These are phyloP conservation scores for Saprolegnia diclina DNA, from an alignment of 352 stramenopile genomes.

Conservation along the genomic window DNA sequence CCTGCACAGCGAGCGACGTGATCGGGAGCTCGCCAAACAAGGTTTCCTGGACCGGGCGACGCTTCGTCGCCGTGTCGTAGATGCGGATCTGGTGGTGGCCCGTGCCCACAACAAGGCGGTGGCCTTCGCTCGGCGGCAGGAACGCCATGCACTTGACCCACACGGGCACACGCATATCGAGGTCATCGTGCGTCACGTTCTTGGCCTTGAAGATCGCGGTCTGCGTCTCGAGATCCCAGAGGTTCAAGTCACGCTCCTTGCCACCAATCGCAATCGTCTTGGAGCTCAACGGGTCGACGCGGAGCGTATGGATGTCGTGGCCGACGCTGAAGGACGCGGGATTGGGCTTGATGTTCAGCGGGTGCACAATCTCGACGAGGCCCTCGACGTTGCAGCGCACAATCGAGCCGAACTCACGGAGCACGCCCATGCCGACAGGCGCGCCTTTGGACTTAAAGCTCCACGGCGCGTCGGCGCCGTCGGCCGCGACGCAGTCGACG, in stretches of 20 bases:
- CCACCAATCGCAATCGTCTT: slow-evolving; percentile 66
- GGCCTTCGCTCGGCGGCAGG: slow-evolving; percentile 48
- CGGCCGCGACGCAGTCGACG: slow-evolving; percentile 52
- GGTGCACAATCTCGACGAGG: slow-evolving; percentile 27
- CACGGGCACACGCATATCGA: slow-evolving; percentile 85
- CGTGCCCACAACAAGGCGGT: slow-evolving; percentile 69
- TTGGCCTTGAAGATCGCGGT: slow-evolving; percentile 73
- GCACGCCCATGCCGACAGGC: slow-evolving; percentile 51
- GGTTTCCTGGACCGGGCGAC: slow-evolving; percentile 61
- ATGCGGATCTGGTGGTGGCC: slow-evolving; percentile 73
- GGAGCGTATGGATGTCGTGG: slow-evolving; percentile 46
- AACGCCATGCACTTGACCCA: slow-evolving; percentile 82
- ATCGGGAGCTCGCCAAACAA: slow-evolving; percentile 69
- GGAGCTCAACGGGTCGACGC: slow-evolving; percentile 40
- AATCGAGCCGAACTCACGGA: slow-evolving; percentile 56
- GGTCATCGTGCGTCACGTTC: slow-evolving; percentile 83
- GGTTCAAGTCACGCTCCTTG: slow-evolving; percentile 71
- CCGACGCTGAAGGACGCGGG: slow-evolving; percentile 51
- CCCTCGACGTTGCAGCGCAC: slow-evolving; percentile 56
- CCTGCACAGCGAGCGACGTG: slow-evolving; percentile 52
- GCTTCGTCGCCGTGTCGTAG: slow-evolving; percentile 86
- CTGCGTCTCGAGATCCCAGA: slow-evolving; percentile 82
- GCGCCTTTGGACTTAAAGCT: slow-evolving; percentile 31
- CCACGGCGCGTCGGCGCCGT: slow-evolving; percentile 35
- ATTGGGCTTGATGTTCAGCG: slow-evolving; percentile 30